These are phyloP conservation scores for Candida boidinii DNA, from an alignment of 805 yeast species.

Conservation along the genomic window DNA sequence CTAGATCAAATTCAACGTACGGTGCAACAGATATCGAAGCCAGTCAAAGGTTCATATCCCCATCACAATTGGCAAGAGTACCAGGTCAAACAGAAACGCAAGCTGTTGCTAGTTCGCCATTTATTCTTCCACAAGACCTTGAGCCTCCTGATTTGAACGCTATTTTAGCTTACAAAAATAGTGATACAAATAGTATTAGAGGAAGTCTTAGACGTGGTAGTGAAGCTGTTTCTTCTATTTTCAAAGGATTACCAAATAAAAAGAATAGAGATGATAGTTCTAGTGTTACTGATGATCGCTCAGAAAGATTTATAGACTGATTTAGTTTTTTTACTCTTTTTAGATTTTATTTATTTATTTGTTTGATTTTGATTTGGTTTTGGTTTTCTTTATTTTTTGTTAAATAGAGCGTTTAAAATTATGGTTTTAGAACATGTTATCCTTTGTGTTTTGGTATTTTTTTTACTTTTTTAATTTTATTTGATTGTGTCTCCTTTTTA, in stretches of 20 bases:
- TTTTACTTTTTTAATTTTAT: too few relatives aligned
- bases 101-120: conserved; percentile 6
- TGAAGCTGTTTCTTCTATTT: conserved; percentile 29
- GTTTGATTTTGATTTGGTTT: too few relatives aligned
- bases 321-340: background rate
- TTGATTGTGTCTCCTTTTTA: too few relatives aligned
- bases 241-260: conserved; percentile 16
- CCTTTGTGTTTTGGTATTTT: too few relatives aligned
- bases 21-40: conserved; percentile 3
- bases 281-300: conserved; percentile 18
- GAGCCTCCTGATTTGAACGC: conserved; percentile 30
- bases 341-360: background rate
- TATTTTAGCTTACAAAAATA: conserved; percentile 25
- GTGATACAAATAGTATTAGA: conserved; percentile 24
- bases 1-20: conserved; percentile 10
- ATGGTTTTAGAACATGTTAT: too few relatives aligned
- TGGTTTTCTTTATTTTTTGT: too few relatives aligned
- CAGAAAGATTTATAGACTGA: conserved; percentile 17
- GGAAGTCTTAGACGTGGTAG: conserved; percentile 35
- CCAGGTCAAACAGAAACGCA: conserved; percentile 7
- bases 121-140: conserved; percentile 20
- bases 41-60: conserved; percentile 1
- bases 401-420: too few relatives aligned
- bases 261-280: conserved; percentile 9
- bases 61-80: conserved; percentile 18